Percentiles rank a stretch among this genome's conserved stretches.
Evolutionary conservation across 805 yeast species (phyloP).

Genomic region (Diddensiella caesifluorescens): DNA sequence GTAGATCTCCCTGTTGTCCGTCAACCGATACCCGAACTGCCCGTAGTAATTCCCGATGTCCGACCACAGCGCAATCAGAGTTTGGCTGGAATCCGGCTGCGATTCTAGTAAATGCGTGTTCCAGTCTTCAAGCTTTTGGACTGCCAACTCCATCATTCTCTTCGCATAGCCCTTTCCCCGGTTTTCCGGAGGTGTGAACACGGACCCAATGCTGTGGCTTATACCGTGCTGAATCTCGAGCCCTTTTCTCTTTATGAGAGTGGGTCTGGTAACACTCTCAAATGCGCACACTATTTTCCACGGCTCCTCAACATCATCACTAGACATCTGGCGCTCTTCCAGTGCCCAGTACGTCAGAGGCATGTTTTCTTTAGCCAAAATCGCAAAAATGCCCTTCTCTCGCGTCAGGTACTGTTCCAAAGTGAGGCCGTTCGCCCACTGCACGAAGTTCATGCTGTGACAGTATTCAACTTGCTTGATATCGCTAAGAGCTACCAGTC

Average conservation of each 20-base stretch:
- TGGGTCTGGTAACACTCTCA: conserved; percentile 41
- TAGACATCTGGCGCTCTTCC: conserved; percentile 25
- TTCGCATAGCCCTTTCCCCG: conserved; percentile 56
- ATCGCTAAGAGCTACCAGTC: conserved; percentile 16
- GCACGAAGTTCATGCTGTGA: conserved; percentile 20
- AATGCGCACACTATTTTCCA: conserved; percentile 37
- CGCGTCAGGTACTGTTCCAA: conserved; percentile 25
- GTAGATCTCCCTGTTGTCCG: conserved; percentile 17
- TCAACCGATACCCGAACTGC: conserved; percentile 44
- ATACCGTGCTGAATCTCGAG: conserved; percentile 17
- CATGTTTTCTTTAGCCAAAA: conserved; percentile 16
- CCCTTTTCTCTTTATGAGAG: conserved; percentile 22
- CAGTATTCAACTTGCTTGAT: conserved; percentile 16
- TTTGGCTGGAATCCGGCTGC: conserved; percentile 14
- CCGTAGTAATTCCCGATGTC: conserved; percentile 67
- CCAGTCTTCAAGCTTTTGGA: conserved; percentile 18
- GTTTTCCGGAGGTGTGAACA: conserved; percentile 44
- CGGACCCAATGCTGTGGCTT: conserved; percentile 47
- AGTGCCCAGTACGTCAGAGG: conserved; percentile 28
- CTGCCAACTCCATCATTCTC: conserved; percentile 37
- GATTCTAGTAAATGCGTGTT: conserved; percentile 30
- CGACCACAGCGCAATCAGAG: conserved; percentile 53
- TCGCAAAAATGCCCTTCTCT: conserved; percentile 22
- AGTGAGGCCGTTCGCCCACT: conserved; percentile 28
- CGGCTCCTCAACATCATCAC: no score